These are phyloP conservation scores for Kondoa malvinella DNA, from an alignment of 768 basidiomycete genomes.

Conservation along the genomic window DNA sequence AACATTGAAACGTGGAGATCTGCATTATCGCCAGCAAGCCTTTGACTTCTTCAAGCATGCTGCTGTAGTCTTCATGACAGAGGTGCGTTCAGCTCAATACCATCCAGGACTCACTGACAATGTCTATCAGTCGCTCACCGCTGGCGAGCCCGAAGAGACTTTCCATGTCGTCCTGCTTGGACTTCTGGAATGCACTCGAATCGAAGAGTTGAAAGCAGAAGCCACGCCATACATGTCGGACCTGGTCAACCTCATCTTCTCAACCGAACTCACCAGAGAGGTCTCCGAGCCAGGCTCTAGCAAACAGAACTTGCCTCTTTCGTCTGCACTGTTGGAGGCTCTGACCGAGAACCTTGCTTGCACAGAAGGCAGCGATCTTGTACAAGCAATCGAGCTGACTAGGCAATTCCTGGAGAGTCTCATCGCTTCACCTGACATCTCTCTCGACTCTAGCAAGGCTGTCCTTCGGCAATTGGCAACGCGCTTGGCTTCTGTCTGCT, in stretches of 20 bases:
- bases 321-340: slow-evolving; percentile 45
- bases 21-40: slow-evolving; percentile 34
- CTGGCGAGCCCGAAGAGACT: slow-evolving; percentile 55
- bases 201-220: slow-evolving; percentile 50
- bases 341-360: slow-evolving; percentile 54
- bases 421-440: slow-evolving; percentile 37
- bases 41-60: slow-evolving; percentile 46
- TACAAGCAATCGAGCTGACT: slow-evolving; percentile 21
- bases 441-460: slow-evolving; percentile 33
- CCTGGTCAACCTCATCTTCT: slow-evolving; percentile 54
- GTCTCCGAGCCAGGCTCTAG: slow-evolving; percentile 25
- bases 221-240: slow-evolving; percentile 55
- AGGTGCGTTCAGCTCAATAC: slow-evolving; percentile 27
- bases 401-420: slow-evolving; percentile 44
- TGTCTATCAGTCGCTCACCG: slow-evolving; percentile 45
- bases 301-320: slow-evolving; percentile 30
- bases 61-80: slow-evolving; percentile 52
- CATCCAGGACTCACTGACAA: background rate
- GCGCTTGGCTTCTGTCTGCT: slow-evolving; percentile 67
- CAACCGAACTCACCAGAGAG: slow-evolving; percentile 45
- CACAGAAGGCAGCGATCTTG: slow-evolving; percentile 17
- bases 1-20: slow-evolving; percentile 40
- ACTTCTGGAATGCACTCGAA: slow-evolving; percentile 55
- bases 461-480: slow-evolving; percentile 66
- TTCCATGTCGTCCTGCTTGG: slow-evolving; percentile 57